phyloP scores from a whole-genome alignment of 257 asterid species.

The Solanum piurae region DNA sequence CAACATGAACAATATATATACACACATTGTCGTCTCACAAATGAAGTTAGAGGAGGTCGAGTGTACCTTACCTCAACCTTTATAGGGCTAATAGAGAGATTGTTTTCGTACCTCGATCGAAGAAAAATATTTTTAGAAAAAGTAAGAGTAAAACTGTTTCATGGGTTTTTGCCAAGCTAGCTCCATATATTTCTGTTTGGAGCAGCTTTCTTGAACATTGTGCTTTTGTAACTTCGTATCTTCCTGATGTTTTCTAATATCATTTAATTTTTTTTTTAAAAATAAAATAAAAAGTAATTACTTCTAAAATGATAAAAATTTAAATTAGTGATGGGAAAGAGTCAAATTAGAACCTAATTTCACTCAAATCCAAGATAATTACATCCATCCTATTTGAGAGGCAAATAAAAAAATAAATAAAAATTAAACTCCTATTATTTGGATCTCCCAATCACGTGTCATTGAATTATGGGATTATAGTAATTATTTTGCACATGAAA shows the following conservation, averaged over 20 bases:
- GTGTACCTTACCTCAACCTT: background rate
- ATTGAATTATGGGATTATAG: slow-evolving; percentile 2
- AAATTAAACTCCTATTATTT: slow-evolving; percentile 18
- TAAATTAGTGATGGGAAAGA: slow-evolving; percentile 6
- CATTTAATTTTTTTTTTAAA: too few relatives aligned
- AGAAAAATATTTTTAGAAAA: too few relatives aligned
- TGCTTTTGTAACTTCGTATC: too few relatives aligned
- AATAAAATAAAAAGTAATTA: too few relatives aligned
- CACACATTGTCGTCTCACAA: background rate
- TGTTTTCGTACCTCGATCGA: background rate
- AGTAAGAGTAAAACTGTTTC: background rate
- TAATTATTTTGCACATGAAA: slow-evolving; percentile 10
- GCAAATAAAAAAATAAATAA: slow-evolving; percentile 5
- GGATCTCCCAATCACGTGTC: slow-evolving; percentile 65
- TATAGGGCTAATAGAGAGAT: background rate
- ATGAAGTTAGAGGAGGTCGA: background rate
- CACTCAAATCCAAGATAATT: slow-evolving; percentile 28
- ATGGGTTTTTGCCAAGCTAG: too few relatives aligned
- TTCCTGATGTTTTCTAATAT: too few relatives aligned
- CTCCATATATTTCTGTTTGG: too few relatives aligned
- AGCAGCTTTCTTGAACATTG: too few relatives aligned
- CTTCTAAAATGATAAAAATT: background rate
- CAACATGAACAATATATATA: background rate
- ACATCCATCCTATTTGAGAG: slow-evolving; percentile 12
- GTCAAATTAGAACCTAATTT: slow-evolving; percentile 36